These are phyloP conservation scores for Mucor circinelloides DNA, from an alignment of 371 early-diverging fungal species.

Conservation along the genomic window DNA sequence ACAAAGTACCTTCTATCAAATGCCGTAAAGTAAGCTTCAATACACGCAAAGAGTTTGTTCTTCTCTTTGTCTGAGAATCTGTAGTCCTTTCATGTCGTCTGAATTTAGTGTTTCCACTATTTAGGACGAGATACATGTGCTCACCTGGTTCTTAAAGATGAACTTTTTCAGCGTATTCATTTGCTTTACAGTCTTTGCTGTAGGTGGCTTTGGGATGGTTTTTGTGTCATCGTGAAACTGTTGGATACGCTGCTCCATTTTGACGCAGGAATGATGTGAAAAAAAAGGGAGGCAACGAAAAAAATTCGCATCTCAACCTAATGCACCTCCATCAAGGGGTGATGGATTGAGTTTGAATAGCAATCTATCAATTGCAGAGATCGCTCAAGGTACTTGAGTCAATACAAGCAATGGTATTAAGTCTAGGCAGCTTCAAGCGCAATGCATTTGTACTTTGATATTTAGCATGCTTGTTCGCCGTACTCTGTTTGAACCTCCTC, in stretches of 20 bases:
- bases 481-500: too few species aligned
- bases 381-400: too few species aligned
- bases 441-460: too few species aligned
- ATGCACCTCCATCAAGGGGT: background rate
- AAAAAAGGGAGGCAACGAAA: background rate
- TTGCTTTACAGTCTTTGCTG: constrained; percentile 36
- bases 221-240: constrained; percentile 45
- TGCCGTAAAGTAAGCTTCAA: constrained; percentile 41
- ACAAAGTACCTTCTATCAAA: constrained; percentile 33
- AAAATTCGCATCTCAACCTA: background rate
- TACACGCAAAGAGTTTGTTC: constrained; percentile 42
- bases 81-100: constrained; percentile 23
- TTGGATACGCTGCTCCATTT: constrained; percentile 41
- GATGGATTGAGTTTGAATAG: background rate
- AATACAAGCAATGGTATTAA: too few species aligned
- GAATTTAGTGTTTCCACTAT: background rate
- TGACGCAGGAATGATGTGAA: background rate
- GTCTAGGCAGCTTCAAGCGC: too few species aligned
- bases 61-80: constrained; percentile 46
- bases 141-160: constrained; percentile 38
- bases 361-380: too few species aligned
- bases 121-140: background rate
- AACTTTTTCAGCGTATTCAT: constrained; percentile 36
- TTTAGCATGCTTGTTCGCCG: too few species aligned
- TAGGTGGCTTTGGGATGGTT: constrained; percentile 35